Evolutionary conservation across 306 rosid genomes (phyloP).

Genomic region (Trifolium dubium): DNA sequence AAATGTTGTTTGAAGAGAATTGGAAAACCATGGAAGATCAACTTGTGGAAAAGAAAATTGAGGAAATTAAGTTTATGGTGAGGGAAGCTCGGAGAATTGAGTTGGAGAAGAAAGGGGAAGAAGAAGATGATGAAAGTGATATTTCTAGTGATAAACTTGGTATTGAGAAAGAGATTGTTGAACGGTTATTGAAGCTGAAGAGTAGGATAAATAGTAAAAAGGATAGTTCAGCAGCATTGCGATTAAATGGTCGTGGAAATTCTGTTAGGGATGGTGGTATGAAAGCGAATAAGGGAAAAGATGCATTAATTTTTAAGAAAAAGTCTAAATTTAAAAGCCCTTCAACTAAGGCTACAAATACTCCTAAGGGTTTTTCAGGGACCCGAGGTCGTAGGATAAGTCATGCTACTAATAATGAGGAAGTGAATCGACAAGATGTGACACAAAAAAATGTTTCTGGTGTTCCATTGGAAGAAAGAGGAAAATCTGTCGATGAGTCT

Average conservation of each 20-base stretch:
- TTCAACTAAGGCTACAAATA: conserved; percentile 44
- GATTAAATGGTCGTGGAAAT: conserved; percentile 39
- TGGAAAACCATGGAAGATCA: conserved; percentile 41
- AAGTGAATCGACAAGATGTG: conserved; percentile 34
- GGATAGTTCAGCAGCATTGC: conserved; percentile 44
- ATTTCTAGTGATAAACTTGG: conserved; percentile 46
- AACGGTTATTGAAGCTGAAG: conserved; percentile 57
- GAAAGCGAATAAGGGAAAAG: conserved; percentile 48
- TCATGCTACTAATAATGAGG: conserved; percentile 33
- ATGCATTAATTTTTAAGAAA: conserved; percentile 53
- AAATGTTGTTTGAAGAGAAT: conserved; percentile 40
- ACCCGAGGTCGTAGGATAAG: conserved; percentile 37
- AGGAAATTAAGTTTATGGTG: conserved; percentile 82
- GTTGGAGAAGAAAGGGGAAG: conserved; percentile 42
- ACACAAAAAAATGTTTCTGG: conserved; percentile 25
- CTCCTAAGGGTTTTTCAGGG: conserved; percentile 72
- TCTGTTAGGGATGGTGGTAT: conserved; percentile 37
- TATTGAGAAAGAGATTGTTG: conserved; percentile 68
- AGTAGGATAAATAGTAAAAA: conserved; percentile 48
- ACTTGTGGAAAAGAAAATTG: conserved; percentile 59
- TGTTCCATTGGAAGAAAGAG: conserved; percentile 37
- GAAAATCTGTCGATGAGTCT: conserved; percentile 18
- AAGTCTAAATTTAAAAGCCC: conserved; percentile 59
- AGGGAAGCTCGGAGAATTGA: conserved; percentile 67
- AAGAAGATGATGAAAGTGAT: conserved; percentile 42